A percentile compares a stretch with the other conserved stretches of the same genome.
Evolutionary conservation across 495 filamentous ascomycete genomes (phyloP).

Genomic region (Hypomontagnella monticulosa): DNA sequence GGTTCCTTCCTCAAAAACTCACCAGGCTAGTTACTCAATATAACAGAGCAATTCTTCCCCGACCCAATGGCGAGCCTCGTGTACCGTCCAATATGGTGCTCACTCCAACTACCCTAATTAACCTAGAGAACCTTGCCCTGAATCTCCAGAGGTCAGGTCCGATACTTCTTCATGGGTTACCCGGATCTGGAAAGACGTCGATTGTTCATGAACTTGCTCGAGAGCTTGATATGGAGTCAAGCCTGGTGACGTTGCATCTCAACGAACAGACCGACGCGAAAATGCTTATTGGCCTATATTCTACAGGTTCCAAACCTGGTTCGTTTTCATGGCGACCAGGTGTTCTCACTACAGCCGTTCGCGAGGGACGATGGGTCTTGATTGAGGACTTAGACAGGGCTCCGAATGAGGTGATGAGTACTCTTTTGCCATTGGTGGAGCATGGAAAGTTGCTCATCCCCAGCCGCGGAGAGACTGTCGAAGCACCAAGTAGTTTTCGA

Average conservation of each 20-base stretch:
- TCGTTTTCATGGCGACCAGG: conserved; percentile 94
- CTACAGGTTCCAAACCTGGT: conserved; percentile 82
- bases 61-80: conserved; percentile 62
- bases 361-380: conserved; percentile 92
- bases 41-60: conserved; percentile 73
- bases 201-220: conserved; percentile 83
- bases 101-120: conserved; percentile 74
- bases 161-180: conserved; percentile 80
- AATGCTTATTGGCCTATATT: conserved; percentile 91
- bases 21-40: conserved; percentile 57
- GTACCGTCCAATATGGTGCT: conserved; percentile 67
- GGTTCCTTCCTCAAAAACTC: conserved; percentile 44
- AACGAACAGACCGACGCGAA: conserved; percentile 99
- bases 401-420: conserved; percentile 93
- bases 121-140: conserved; percentile 72
- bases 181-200: conserved; percentile 91
- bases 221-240: conserved; percentile 73
- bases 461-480: conserved; percentile 83
- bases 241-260: conserved; percentile 90
- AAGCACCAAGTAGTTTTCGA: conserved; percentile 82
- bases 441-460: conserved; percentile 86
- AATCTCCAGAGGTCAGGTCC: conserved; percentile 72
- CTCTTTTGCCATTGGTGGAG: conserved; percentile 89
- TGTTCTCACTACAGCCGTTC: conserved; percentile 90
- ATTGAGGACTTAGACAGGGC: conserved; percentile 97